phyloP scores from a whole-genome alignment of 78 protist species.

The Blattamonas nauphoetae region DNA sequence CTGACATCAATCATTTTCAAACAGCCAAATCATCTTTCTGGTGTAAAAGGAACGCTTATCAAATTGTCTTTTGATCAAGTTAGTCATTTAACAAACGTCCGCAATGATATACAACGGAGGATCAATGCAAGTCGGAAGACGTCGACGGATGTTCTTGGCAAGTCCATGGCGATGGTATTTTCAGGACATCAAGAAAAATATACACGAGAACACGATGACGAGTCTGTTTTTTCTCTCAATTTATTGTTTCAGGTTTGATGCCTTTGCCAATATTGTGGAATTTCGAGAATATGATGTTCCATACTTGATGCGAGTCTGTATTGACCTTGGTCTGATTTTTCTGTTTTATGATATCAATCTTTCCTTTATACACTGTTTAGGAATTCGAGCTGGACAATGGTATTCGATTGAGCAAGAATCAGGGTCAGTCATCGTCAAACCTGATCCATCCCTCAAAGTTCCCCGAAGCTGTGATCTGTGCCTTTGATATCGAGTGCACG shows the following conservation, averaged over 20 bases:
- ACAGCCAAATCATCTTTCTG: constrained; percentile 76
- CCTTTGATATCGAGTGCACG: constrained; percentile 97
- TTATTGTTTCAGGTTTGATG: no score
- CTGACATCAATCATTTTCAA: not conserved
- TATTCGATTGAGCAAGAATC: not conserved
- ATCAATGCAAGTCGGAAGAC: not conserved
- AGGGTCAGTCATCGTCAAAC: not conserved
- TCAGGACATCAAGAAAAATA: not conserved
- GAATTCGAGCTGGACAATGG: not conserved
- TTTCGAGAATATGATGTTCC: constrained; percentile 95
- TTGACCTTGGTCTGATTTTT: constrained; percentile 56
- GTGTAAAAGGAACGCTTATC: constrained; percentile 41
- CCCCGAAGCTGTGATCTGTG: constrained; percentile 74
- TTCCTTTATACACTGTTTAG: not conserved
- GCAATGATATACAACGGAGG: constrained; percentile 8
- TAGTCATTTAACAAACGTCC: constrained; percentile 35
- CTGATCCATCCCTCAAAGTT: not conserved
- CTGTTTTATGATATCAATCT: not conserved
- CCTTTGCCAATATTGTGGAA: constrained; percentile 42
- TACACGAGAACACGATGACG: no score
- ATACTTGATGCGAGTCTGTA: constrained; percentile 75
- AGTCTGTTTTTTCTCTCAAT: no score
- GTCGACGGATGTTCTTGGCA: not conserved
- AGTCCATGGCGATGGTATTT: not conserved
- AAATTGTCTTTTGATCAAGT: constrained; percentile 61